Evolutionary conservation across 495 filamentous ascomycete genomes (phyloP).

Genomic region (Bathelium albidoporum): DNA sequence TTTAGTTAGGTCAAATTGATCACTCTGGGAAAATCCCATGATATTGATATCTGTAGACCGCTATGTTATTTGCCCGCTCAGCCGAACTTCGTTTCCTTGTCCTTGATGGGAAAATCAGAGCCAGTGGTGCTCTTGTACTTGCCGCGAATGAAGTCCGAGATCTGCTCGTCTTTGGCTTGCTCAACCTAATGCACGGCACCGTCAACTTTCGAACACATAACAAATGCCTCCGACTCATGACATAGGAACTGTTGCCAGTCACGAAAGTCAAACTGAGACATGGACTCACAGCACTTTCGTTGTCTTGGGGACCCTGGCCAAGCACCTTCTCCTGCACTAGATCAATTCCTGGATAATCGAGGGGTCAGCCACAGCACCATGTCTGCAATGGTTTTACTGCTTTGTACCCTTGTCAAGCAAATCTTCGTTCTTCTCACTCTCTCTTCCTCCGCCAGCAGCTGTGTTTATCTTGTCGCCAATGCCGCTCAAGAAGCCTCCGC

Average conservation of each 20-base stretch:
- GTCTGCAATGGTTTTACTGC: too few relatives aligned
- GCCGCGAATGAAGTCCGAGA: slow-evolving; percentile 45
- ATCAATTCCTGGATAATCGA: slow-evolving; percentile 46
- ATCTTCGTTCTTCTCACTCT: slow-evolving; percentile 57
- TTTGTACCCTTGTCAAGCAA: slow-evolving; percentile 20
- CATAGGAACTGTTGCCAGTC: background rate
- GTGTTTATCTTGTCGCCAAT: slow-evolving; percentile 47
- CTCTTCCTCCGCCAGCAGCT: slow-evolving; percentile 51
- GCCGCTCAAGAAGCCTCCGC: slow-evolving; percentile 43
- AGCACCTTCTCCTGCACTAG: slow-evolving; percentile 55
- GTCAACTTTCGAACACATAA: background rate
- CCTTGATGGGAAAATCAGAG: slow-evolving; percentile 51
- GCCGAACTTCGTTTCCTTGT: slow-evolving; percentile 43
- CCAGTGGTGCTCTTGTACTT: slow-evolving; percentile 54
- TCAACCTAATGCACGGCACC: slow-evolving; percentile 27
- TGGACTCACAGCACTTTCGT: slow-evolving; percentile 47
- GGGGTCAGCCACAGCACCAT: background rate
- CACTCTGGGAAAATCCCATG: too few relatives aligned
- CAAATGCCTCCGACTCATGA: background rate
- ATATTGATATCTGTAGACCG: too few relatives aligned
- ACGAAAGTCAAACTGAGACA: background rate
- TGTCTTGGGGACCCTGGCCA: slow-evolving; percentile 54
- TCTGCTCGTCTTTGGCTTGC: slow-evolving; percentile 65
- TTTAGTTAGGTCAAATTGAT: too few relatives aligned
- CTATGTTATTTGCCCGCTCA: background rate